Conservation (phyloP, 768 basidiomycete genomes). For the Pleurotus giganteus region DNA sequence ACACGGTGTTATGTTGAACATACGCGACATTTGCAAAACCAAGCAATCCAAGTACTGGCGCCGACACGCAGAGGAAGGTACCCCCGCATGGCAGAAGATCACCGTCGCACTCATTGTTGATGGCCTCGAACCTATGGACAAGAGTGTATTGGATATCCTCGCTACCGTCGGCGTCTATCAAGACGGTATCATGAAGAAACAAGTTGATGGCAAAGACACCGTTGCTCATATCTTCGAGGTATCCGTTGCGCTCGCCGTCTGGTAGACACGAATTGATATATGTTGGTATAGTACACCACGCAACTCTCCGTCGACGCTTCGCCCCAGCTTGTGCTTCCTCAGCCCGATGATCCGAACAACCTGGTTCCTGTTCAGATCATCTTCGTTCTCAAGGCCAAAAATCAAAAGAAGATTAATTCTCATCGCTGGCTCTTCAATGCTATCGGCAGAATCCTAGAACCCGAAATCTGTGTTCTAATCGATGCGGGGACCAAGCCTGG, state of each 20-base stretch:
- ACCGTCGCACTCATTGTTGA: constrained; percentile 89
- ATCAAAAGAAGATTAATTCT: constrained; percentile 94
- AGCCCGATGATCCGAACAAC: constrained; percentile 87
- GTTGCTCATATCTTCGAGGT: constrained; percentile 97
- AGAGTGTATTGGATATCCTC: constrained; percentile 84
- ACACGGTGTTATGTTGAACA: constrained; percentile 96
- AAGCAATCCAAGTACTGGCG: constrained; percentile 94
- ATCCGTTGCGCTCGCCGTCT: constrained; percentile 10
- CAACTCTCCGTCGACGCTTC: constrained; percentile 91
- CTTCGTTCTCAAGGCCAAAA: constrained; percentile 88
- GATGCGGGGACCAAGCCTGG: constrained; percentile 98
- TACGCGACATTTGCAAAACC: constrained; percentile 95
- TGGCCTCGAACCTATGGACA: constrained; percentile 94
- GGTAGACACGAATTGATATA: constrained; percentile 9
- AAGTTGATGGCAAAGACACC: constrained; percentile 83
- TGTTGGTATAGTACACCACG: constrained; percentile 77
- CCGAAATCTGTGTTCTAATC: constrained; percentile 88
- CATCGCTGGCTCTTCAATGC: constrained; percentile 97
- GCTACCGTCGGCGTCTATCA: constrained; percentile 93
- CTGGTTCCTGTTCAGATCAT: constrained; percentile 92
- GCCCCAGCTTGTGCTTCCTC: constrained; percentile 88
- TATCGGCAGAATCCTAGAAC: constrained; percentile 81
- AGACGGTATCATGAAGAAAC: constrained; percentile 94
- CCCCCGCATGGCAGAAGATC: constrained; percentile 89
- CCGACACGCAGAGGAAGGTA: constrained; percentile 76